These are phyloP conservation scores for Gardenia jasminoides DNA, from an alignment of 257 asterid species.

Conservation along the genomic window DNA sequence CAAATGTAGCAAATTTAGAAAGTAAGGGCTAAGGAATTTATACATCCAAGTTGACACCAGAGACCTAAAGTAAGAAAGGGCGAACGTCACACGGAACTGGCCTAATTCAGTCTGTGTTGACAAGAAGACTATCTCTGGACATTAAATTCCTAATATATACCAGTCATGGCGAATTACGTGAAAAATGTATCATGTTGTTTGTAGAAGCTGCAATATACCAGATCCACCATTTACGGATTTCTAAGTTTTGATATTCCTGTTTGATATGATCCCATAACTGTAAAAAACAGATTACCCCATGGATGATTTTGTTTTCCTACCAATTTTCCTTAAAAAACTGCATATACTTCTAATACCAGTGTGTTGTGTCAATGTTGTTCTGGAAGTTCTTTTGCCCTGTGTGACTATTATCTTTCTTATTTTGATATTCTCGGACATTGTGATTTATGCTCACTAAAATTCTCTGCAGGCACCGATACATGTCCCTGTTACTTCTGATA, in stretches of 20 bases:
- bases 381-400: background rate
- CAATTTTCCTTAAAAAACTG: background rate
- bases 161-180: background rate
- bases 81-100: too few relatives aligned
- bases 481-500: slow-evolving; percentile 88
- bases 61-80: too few relatives aligned
- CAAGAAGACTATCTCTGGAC: background rate
- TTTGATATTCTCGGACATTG: background rate
- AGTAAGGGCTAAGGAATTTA: background rate
- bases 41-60: background rate
- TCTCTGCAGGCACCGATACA: slow-evolving; percentile 79
- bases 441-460: background rate
- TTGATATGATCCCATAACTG: background rate
- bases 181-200: background rate
- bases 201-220: background rate
- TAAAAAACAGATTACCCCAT: background rate
- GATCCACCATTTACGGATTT: background rate
- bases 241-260: too few relatives aligned
- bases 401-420: background rate
- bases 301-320: background rate
- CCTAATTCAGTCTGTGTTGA: background rate
- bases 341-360: background rate
- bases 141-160: background rate
- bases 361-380: background rate
- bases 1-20: background rate